Evolutionary conservation across 306 rosid species (phyloP), one percentile per base, ranked within the genome.

Genomic region (Dryas drummondii): DNA sequence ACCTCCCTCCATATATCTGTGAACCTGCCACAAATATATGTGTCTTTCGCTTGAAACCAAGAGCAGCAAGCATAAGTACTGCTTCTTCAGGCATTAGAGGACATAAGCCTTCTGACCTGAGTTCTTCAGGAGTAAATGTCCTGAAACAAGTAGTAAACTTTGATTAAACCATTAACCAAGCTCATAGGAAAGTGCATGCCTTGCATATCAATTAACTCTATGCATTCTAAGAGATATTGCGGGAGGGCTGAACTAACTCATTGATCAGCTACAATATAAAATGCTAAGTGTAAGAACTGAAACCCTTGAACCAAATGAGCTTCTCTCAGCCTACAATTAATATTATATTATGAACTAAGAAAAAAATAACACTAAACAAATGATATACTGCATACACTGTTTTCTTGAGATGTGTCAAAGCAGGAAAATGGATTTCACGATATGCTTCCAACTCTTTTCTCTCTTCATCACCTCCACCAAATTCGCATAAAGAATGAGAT

Each of bases 51-150:
- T 84, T 92, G 85, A 94, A 94, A 73, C 99, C 99, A 76, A 94
- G 99, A 65, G 97, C 97, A 70, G 93, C 96, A 73, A 94, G 97
- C 97, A 92, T 85, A 72, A 94, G 99, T 17, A 94, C 85, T 54
- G 97, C 86, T 84, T 94, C 99, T 83, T 94, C 99, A 11, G 99
- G 97, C 50, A 93, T 80, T 85, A 92, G 80, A 68, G 99, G 99
- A 76, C 99, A 94, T 32, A 92, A 81, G 73, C 99, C 97, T 88
- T 94, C 99, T 75, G 86, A 80, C 86, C 90, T 84, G 79, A 94
- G 91, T 73, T 85, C 97, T 70, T 77, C 83, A 69, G 97, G 96
- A 68, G 96, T 85, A 49, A 97, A 97, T 79, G 89, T 85, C 82
- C 99, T 94, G 86, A 74, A 94, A 48, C 54, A 62, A 72, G 58